Percentiles rank a stretch among this genome's conserved stretches.
These are phyloP conservation scores for Dryadomyces quercivorus DNA, from an alignment of 2,329 filamentous ascomycete species.

Conservation along the genomic window DNA sequence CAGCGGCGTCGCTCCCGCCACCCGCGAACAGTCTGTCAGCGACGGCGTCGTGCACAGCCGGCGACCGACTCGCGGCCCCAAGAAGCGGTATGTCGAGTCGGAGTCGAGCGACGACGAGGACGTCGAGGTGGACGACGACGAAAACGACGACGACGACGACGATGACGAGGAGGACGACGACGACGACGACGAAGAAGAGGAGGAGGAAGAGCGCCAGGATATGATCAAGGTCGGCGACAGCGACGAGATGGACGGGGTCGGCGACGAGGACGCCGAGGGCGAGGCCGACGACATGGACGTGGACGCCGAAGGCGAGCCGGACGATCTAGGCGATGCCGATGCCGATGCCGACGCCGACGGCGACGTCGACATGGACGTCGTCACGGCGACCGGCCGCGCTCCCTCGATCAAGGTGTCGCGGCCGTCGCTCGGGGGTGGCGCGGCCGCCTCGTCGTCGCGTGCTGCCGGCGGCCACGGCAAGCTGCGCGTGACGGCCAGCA, in stretches of 20 bases:
- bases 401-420: slow-evolving; percentile 38
- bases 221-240: slow-evolving; percentile 15
- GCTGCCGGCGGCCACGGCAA: not conserved
- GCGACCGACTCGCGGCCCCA: slow-evolving; percentile 36
- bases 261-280: slow-evolving; percentile 31
- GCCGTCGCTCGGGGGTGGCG: slow-evolving; percentile 13
- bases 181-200: slow-evolving; percentile 16
- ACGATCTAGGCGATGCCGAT: slow-evolving; percentile 25
- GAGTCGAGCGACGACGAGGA: slow-evolving; percentile 21
- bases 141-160: slow-evolving; percentile 5
- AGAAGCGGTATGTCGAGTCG: slow-evolving; percentile 49
- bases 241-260: slow-evolving; percentile 21
- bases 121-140: slow-evolving; percentile 1
- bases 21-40: slow-evolving; percentile 27
- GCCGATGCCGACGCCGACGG: slow-evolving; percentile 18
- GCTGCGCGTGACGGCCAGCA: not conserved
- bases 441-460: not conserved
- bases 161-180: slow-evolving; percentile 31
- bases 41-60: slow-evolving; percentile 37
- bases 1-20: slow-evolving; percentile 14
- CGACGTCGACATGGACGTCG: slow-evolving; percentile 20
- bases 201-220: slow-evolving; percentile 15
- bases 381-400: slow-evolving; percentile 20
- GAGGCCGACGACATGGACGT: slow-evolving; percentile 36
- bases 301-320: slow-evolving; percentile 15